Evolutionary conservation across 2,329 filamentous ascomycete species (phyloP).

Genomic region (Pseudocercospora vitis): DNA sequence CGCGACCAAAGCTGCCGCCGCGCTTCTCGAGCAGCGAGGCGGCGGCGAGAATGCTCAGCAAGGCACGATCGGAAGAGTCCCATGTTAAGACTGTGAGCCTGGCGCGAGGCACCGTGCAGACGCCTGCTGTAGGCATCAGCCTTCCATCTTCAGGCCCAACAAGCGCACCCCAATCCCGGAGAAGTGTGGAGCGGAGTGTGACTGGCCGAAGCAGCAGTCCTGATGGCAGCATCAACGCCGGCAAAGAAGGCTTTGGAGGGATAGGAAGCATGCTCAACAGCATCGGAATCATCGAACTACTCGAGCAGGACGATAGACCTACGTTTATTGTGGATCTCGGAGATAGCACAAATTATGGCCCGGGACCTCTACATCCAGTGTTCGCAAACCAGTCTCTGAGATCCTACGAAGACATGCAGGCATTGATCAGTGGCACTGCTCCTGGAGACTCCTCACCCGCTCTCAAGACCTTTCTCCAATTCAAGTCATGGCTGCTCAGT

Average conservation of each 20-base stretch:
- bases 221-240: conserved; percentile 22
- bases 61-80: conserved; percentile 50
- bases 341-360: conserved; percentile 56
- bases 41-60: conserved; percentile 59
- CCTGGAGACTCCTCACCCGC: conserved; percentile 42
- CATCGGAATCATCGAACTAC: conserved; percentile 67
- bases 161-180: conserved; percentile 40
- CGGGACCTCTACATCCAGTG: conserved; percentile 59
- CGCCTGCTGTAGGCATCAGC: conserved; percentile 17
- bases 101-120: conserved; percentile 47
- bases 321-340: conserved; percentile 72
- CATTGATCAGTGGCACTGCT: conserved; percentile 55
- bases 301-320: conserved; percentile 74
- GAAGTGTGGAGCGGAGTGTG: conserved; percentile 36
- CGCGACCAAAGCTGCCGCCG: conserved; percentile 47
- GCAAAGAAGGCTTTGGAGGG: conserved; percentile 19
- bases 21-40: conserved; percentile 60
- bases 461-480: conserved; percentile 56
- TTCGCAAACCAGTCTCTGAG: conserved; percentile 70
- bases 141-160: conserved; percentile 18
- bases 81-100: conserved; percentile 55
- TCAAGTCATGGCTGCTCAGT: conserved; percentile 68
- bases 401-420: conserved; percentile 55
- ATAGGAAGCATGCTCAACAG: conserved; percentile 55
- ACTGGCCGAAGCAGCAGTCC: conserved; percentile 32